Evolutionary conservation across 2,329 filamentous ascomycete species (phyloP), one percentile per base, ranked within the genome.

Genomic region (Neonectria faginata): DNA sequence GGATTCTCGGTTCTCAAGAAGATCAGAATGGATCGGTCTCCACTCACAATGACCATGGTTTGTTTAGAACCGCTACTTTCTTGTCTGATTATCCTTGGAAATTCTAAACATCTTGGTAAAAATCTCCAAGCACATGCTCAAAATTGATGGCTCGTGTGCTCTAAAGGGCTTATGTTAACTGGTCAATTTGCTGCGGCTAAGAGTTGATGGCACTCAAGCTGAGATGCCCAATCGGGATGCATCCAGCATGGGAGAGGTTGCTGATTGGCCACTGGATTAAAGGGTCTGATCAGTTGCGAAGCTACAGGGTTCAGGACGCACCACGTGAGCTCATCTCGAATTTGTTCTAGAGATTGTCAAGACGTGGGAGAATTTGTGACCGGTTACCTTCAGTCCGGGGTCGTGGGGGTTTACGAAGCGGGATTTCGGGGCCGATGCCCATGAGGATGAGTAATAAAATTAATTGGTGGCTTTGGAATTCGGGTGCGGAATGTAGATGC

Each of bases 171-270:
- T n/a, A 6, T 12, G 48, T 18, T 33, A 9, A 33, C n/a, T 33
- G 22, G 29, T 11, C 10, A 10, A 51, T 33, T 5, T 51, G 11
- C 16, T 9, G 6, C 3, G 11, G 18, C 18, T n/a, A 2, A 3
- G 14, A 12, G 45, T 50, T 11, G 45, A 31, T 29, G 22, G 3
- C n/a, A n/a, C 29, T 42, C 16, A 42, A 51, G 16, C n/a, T 20
- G n/a, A 51, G n/a, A 51, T 51, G 22, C 48, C 48, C 29, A 33
- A 51, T 51, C 11, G 29, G 48, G 48, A 51, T 33, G 48, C 48
- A 10, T 51, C 12, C 10, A 33, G 9, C 3, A 2, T 3, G 16
- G 5, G n/a, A 3, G 18, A 8, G 27, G 29, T 2, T 51, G 48
- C 27, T 51, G 48, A 51, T 51, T 51, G 27, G 48, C 27, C 18